Percentiles rank a stretch among this genome's conserved stretches.
Conservation (phyloP, 192 early-diverging fungal species). For the Spinellus fusiger region DNA sequence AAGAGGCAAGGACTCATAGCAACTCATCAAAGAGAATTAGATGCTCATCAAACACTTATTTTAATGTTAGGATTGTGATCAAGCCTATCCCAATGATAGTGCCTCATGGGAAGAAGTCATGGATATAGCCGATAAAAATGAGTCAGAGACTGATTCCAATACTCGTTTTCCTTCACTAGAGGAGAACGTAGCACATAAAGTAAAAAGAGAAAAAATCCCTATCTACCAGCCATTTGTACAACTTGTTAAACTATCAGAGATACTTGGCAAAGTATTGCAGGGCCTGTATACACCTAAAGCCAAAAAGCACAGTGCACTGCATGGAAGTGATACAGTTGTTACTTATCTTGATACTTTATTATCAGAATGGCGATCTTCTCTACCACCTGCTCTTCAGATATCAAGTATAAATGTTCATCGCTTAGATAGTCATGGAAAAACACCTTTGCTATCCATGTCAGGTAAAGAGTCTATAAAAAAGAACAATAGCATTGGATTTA, state of each 20-base stretch:
- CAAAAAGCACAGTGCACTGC: constrained; percentile 24
- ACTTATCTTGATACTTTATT: constrained; percentile 26
- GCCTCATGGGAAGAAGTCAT: constrained; percentile 34
- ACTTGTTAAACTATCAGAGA: constrained; percentile 32
- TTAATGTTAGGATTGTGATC: constrained; percentile 22
- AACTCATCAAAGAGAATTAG: not conserved
- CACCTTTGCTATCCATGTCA: constrained; percentile 26
- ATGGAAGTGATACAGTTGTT: constrained; percentile 31
- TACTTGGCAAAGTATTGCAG: constrained; percentile 28
- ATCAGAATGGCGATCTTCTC: constrained; percentile 25
- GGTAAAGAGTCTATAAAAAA: not conserved
- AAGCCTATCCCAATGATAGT: constrained; percentile 24
- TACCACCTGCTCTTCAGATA: constrained; percentile 24
- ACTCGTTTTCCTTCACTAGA: constrained; percentile 28
- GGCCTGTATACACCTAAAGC: constrained; percentile 31
- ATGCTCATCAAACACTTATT: not conserved
- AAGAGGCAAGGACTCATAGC: constrained; percentile 10
- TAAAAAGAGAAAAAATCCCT: constrained; percentile 20
- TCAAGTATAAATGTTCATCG: constrained; percentile 12
- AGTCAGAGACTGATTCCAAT: not conserved
- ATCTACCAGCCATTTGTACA: constrained; percentile 38
- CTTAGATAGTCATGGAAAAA: constrained; percentile 13
- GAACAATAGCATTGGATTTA: not conserved
- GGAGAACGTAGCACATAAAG: constrained; percentile 13
- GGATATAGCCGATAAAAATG: constrained; percentile 9